Base-by-base conservation (phyloP, 2,329 filamentous ascomycete species). In the Paracorniculantispora psalliotae region DNA sequence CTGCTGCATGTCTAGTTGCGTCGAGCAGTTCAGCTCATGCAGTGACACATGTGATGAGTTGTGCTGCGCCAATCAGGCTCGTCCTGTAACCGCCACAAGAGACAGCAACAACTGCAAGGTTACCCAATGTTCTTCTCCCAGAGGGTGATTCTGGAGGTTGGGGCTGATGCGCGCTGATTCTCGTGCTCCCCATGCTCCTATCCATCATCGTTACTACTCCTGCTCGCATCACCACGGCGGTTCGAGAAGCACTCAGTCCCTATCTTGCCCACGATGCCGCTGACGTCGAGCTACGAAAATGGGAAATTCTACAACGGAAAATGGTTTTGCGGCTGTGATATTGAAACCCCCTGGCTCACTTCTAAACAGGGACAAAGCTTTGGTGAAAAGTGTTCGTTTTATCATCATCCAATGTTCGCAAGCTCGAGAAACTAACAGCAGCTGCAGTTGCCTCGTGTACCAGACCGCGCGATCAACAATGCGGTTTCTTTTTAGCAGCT, bases 261-360 rank as follows among this genome's bases (percentile, higher is more conserved):
- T 15, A 43, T 43, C 39, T 43, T 43, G 13, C 13, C 39, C 39
- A 30, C 1, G 13, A 53, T 53, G 52, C 25, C 13, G 21, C 52
- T 55, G 5, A 46, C 4, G 30, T 55, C 52, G 1, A 46, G 25
- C 4, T 55, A 55, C 13, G 52, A 46, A 1, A 55, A 35, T 17
- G 52, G 52, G 13, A 35, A 46, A 13, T 55, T 55, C 12, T 41
- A 23, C 26, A 9, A 8, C 23, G 41, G 52, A 1, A 2, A 46
- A 35, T 55, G 52, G 52, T 55, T 19, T 28, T 55, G 52, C 19
- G 52, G 52, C 26, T 55, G 52, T 28, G 28, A 46, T 35, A 6
- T 33, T 4, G 52, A 46, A 28, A 25, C 19, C 15, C 43, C 21
- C 9, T 55, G 52, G 52, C 26, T 17, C 28, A 35, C 41, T 17